A percentile compares a stretch with the other conserved stretches of the same genome.
Evolutionary conservation across 2,329 filamentous ascomycete genomes (phyloP).

Genomic region (Clarireedia monteithiana): DNA sequence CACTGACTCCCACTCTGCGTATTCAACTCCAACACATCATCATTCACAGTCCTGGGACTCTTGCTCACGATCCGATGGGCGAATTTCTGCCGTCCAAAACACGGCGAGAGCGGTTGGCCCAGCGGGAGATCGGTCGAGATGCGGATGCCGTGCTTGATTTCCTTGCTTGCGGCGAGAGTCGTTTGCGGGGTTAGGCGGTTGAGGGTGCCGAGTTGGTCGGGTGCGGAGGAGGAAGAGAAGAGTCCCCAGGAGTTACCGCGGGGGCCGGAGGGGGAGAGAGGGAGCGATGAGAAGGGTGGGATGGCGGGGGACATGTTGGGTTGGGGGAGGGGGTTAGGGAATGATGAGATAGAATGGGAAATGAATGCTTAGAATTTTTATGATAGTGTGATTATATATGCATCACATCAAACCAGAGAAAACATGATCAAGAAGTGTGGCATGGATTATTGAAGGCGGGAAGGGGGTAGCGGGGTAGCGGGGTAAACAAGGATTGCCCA

Average conservation of each 20-base stretch:
- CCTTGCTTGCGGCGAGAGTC: slow-evolving; percentile 27
- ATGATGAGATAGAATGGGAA: too few relatives aligned
- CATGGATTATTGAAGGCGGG: too few relatives aligned
- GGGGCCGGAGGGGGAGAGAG: slow-evolving; percentile 33
- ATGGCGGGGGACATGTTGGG: neutral
- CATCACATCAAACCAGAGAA: too few relatives aligned
- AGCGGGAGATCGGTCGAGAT: slow-evolving; percentile 3
- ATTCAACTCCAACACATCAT: slow-evolving; percentile 53
- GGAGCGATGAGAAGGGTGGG: slow-evolving; percentile 32
- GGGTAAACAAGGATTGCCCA: too few relatives aligned
- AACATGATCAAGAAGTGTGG: too few relatives aligned
- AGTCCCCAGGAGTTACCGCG: slow-evolving; percentile 36
- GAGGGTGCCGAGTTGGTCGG: slow-evolving; percentile 36
- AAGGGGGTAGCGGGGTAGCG: too few relatives aligned
- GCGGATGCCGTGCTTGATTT: slow-evolving; percentile 7
- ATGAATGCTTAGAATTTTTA: too few relatives aligned
- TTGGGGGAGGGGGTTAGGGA: too few relatives aligned
- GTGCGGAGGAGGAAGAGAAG: slow-evolving; percentile 24
- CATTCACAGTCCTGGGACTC: slow-evolving; percentile 45
- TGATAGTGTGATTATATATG: too few relatives aligned
- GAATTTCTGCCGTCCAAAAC: slow-evolving; percentile 42
- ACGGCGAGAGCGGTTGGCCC: neutral
- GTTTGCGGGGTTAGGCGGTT: slow-evolving; percentile 37
- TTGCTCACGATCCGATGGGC: slow-evolving; percentile 45
- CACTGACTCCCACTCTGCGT: slow-evolving; percentile 39